A percentile compares a stretch with the other conserved stretches of the same genome.
Conservation (phyloP, 306 rosid species). For the Purshia tridentata region DNA sequence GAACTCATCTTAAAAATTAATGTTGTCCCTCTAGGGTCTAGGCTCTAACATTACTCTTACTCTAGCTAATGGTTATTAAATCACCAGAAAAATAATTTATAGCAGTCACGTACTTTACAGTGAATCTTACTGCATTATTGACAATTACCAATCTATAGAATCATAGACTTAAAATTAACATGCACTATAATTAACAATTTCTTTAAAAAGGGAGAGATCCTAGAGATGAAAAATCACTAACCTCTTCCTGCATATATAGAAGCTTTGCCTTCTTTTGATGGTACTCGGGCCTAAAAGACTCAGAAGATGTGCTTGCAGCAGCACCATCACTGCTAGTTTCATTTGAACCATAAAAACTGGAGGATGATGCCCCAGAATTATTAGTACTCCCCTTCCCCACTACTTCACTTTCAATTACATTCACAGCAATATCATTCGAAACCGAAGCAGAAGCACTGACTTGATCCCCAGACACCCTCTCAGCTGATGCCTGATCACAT, state of each 20-base stretch:
- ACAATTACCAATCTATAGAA: background rate
- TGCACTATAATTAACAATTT: background rate
- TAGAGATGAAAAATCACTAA: slow-evolving; percentile 33
- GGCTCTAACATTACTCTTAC: no score
- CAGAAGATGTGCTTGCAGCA: slow-evolving; percentile 42
- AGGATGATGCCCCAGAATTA: slow-evolving; percentile 49
- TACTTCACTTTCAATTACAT: slow-evolving; percentile 38
- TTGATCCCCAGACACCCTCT: slow-evolving; percentile 44
- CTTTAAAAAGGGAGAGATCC: background rate
- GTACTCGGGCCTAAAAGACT: slow-evolving; percentile 49
- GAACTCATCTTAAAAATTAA: no score
- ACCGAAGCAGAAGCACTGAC: slow-evolving; percentile 36
- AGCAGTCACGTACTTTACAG: no score
- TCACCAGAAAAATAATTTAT: no score
- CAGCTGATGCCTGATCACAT: slow-evolving; percentile 31
- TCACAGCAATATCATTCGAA: slow-evolving; percentile 22
- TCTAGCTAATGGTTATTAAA: no score
- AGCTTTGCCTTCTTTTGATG: slow-evolving; percentile 85
- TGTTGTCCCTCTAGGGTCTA: no score
- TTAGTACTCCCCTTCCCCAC: slow-evolving; percentile 28
- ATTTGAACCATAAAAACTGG: slow-evolving; percentile 44
- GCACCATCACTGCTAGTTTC: slow-evolving; percentile 45
- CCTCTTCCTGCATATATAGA: slow-evolving; percentile 85
- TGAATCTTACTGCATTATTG: no score
- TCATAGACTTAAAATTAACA: background rate